A percentile compares a stretch with the other conserved stretches of the same genome.
Evolutionary conservation across 2,329 filamentous ascomycete genomes (phyloP).

Genomic region (Myriosclerotinia duriaeana): DNA sequence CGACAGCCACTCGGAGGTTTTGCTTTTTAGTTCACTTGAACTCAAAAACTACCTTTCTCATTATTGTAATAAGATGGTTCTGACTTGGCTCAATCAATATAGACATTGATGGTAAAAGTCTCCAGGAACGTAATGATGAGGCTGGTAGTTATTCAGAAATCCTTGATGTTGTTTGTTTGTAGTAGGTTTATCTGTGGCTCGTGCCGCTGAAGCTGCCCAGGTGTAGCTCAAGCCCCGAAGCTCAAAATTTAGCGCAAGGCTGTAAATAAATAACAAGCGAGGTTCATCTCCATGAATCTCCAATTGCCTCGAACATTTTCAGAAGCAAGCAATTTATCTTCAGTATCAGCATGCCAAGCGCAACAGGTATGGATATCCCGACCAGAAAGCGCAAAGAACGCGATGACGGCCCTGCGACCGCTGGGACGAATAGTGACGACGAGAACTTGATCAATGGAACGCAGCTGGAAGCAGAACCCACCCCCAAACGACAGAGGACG

Average conservation of each 20-base stretch:
- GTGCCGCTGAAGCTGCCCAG: background rate
- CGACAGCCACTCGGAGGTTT: no score
- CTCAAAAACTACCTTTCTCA: no score
- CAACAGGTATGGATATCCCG: slow-evolving; percentile 13
- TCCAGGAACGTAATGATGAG: no score
- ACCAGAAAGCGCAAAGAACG: slow-evolving; percentile 21
- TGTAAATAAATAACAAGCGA: slow-evolving; percentile 24
- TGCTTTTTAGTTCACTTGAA: no score
- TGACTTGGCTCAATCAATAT: no score
- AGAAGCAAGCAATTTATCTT: background rate
- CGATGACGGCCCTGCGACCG: slow-evolving; percentile 6
- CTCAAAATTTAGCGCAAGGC: slow-evolving; percentile 22
- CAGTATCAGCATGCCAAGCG: background rate
- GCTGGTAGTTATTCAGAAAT: no score
- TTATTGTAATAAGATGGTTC: no score
- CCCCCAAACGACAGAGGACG: slow-evolving; percentile 20
- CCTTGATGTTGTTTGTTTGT: no score
- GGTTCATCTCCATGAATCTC: slow-evolving; percentile 9
- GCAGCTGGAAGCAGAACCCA: slow-evolving; percentile 16
- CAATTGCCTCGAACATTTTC: background rate
- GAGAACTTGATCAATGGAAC: background rate
- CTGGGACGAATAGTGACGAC: background rate
- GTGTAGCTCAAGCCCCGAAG: background rate
- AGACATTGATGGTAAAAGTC: no score
- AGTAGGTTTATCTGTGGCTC: background rate